Evolutionary conservation across 352 stramenopile genomes (phyloP).

Genomic region (Phytophthora fragariae): DNA sequence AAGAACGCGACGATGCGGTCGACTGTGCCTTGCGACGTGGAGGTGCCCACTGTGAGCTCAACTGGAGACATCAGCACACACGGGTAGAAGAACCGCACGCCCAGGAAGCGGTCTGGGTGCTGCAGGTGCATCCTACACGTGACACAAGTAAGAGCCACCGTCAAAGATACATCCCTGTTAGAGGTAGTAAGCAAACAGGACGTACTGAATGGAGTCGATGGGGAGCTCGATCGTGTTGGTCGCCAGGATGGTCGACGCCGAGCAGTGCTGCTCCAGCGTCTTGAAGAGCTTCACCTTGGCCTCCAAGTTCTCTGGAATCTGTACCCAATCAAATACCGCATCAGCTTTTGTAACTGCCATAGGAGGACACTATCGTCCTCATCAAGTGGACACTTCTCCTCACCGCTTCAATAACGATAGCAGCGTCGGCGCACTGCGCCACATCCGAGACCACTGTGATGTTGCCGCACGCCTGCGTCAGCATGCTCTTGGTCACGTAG

Average conservation of each 20-base stretch:
- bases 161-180: neutral
- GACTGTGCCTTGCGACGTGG: slow-evolving; percentile 51
- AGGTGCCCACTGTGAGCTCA: slow-evolving; percentile 56
- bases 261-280: slow-evolving; percentile 62
- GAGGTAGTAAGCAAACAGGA: neutral
- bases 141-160: neutral
- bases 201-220: slow-evolving; percentile 72
- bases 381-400: slow-evolving; percentile 3
- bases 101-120: slow-evolving; percentile 62
- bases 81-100: slow-evolving; percentile 79
- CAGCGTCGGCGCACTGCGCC: slow-evolving; percentile 51
- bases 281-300: slow-evolving; percentile 71
- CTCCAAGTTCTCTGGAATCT: slow-evolving; percentile 72
- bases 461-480: slow-evolving; percentile 63
- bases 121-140: slow-evolving; percentile 42
- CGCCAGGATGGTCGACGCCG: slow-evolving; percentile 61
- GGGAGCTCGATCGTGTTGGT: slow-evolving; percentile 70
- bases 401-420: slow-evolving; percentile 73
- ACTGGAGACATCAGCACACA: slow-evolving; percentile 71
- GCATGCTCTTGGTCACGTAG: slow-evolving; percentile 82
- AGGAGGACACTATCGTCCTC: neutral
- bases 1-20: slow-evolving; percentile 58
- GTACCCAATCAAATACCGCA: neutral
- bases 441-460: slow-evolving; percentile 59
- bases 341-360: neutral